phyloP scores from a whole-genome alignment of 1,284 basidiomycete species.

The Lignosus rhinocerotis region DNA sequence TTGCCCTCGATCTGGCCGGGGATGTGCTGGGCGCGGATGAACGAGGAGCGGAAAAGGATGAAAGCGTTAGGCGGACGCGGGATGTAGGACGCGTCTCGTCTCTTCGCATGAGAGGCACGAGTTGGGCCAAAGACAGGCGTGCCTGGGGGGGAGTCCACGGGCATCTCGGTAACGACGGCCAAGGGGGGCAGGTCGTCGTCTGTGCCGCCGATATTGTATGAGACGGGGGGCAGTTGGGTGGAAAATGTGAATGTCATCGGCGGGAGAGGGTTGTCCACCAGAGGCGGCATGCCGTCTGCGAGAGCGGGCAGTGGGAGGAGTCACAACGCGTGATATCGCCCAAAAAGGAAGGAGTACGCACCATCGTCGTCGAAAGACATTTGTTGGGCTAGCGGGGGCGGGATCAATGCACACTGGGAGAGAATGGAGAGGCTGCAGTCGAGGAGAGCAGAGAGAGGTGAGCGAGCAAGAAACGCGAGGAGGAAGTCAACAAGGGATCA shows the following conservation, averaged over 20 bases:
- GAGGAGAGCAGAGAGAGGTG: constrained; percentile 18
- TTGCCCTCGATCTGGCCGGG: constrained; percentile 78
- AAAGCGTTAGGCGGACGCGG: constrained; percentile 94
- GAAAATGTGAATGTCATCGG: constrained; percentile 51
- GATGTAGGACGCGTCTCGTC: constrained; percentile 65
- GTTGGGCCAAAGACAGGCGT: constrained; percentile 27
- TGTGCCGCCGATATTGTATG: constrained; percentile 39
- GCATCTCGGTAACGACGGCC: constrained; percentile 19
- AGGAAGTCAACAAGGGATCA: constrained; percentile 27
- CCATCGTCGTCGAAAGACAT: constrained; percentile 36
- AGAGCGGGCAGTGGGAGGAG: constrained; percentile 12
- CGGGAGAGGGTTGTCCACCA: constrained; percentile 50
- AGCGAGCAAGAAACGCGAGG: constrained; percentile 16
- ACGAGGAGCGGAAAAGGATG: constrained; percentile 91
- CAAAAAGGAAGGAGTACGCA: constrained; percentile 27
- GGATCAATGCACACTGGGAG: constrained; percentile 20
- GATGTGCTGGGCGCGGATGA: constrained; percentile 77
- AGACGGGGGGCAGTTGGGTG: constrained; percentile 45
- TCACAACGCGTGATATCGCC: constrained; percentile 24
- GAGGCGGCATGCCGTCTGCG: constrained; percentile 47
- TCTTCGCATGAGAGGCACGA: constrained; percentile 43
- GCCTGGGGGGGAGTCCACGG: constrained; percentile 25
- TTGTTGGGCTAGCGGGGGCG: constrained; percentile 24
- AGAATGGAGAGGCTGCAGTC: constrained; percentile 15
- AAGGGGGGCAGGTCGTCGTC: constrained; percentile 39